Evolutionary conservation across 2,329 filamentous ascomycete genomes (phyloP).

Genomic region (Graphiopsis chlorocephala): DNA sequence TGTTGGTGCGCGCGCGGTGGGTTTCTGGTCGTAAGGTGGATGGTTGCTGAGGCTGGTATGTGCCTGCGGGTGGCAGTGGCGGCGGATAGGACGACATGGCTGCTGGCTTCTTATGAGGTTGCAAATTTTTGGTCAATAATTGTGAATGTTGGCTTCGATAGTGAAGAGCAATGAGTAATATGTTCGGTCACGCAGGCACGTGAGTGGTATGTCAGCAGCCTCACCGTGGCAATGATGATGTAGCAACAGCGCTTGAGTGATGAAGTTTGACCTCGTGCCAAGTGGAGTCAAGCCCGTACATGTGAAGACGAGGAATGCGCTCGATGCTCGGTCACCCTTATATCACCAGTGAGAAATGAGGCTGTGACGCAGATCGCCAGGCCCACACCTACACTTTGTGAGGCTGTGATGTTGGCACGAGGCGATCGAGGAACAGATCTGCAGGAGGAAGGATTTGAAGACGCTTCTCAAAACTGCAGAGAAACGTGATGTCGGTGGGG

Average conservation of each 20-base stretch:
- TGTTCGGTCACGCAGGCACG: neutral
- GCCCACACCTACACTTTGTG: neutral
- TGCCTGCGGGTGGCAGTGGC: neutral
- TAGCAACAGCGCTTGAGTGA: neutral
- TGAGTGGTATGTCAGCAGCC: conserved; percentile 1
- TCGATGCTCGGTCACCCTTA: neutral
- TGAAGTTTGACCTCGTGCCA: neutral
- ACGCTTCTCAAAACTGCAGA: neutral
- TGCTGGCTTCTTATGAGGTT: neutral
- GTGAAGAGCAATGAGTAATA: neutral
- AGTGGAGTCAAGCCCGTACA: neutral
- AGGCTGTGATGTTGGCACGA: conserved; percentile 13
- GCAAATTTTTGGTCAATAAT: neutral
- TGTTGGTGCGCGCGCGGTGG: conserved; percentile 9
- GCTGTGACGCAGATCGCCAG: conserved; percentile 12
- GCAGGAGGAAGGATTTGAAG: neutral
- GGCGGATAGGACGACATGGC: conserved; percentile 3
- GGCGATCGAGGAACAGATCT: neutral
- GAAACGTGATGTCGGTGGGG: neutral
- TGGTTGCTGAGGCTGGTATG: neutral
- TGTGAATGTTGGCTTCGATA: neutral
- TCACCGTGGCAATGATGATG: conserved; percentile 2
- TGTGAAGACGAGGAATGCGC: neutral
- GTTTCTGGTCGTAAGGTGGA: neutral
- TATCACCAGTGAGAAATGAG: neutral